A percentile compares a stretch with the other conserved stretches of the same genome.
Conservation (phyloP, 2,329 filamentous ascomycete species). For the Periconia macrospinosa region DNA sequence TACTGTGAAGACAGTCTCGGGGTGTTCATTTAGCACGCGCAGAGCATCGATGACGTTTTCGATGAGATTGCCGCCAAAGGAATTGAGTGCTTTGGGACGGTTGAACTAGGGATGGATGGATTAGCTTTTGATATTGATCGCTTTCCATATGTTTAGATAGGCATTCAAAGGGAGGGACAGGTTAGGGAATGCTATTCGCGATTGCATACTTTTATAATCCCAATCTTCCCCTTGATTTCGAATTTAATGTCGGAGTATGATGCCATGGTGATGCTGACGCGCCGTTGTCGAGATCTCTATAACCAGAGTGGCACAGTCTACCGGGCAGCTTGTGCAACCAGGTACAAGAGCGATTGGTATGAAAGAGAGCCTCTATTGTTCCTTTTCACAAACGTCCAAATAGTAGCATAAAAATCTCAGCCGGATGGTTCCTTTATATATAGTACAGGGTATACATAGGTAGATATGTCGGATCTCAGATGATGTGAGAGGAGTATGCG, state of each 20-base stretch:
- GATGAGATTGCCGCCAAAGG: constrained; percentile 52
- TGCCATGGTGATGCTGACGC: neutral
- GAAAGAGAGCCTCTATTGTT: no score
- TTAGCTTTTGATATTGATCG: neutral
- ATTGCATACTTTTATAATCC: constrained; percentile 48
- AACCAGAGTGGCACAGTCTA: no score
- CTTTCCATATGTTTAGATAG: neutral
- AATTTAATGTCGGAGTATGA: constrained; percentile 50
- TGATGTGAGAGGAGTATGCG: no score
- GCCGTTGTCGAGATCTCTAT: no score
- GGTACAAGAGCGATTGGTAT: no score
- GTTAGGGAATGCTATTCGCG: neutral
- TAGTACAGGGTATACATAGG: no score
- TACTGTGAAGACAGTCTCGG: constrained; percentile 55
- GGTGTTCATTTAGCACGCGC: constrained; percentile 50
- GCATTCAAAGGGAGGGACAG: neutral
- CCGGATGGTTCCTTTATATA: no score
- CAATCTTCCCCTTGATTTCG: constrained; percentile 48
- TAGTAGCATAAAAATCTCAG: no score
- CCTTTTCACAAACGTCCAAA: no score
- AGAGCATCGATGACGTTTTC: constrained; percentile 48
- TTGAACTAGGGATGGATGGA: constrained; percentile 45
- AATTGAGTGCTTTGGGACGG: constrained; percentile 52
- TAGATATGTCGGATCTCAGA: no score
- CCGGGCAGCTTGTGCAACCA: no score